Conservation (phyloP, 2,329 filamentous ascomycete species). For the Botrytis tulipae region DNA sequence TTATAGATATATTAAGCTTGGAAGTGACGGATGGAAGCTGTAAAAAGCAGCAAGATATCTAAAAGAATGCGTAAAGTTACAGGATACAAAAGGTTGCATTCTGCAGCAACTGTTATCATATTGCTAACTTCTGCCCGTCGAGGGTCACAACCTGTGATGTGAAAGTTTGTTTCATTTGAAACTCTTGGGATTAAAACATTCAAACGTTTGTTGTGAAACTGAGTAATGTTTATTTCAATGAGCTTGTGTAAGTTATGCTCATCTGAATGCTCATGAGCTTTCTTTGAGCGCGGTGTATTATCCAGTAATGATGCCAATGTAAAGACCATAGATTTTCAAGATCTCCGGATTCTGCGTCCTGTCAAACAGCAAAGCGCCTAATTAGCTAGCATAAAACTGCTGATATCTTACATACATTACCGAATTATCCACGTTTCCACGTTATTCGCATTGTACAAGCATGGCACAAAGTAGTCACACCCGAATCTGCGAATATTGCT, state of each 20-base stretch:
- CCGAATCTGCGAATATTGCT: not conserved
- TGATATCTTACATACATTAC: not conserved
- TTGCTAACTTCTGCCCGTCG: not conserved
- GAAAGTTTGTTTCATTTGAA: too few relatives aligned
- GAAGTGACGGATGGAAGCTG: not conserved
- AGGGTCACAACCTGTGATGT: not conserved
- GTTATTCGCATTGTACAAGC: not conserved
- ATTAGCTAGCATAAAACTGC: accelerated
- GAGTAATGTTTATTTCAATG: not conserved
- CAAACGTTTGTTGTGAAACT: accelerated
- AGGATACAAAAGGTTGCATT: not conserved
- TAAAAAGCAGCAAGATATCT: not conserved
- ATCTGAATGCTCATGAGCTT: not conserved
- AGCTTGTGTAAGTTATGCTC: not conserved
- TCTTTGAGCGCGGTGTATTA: not conserved
- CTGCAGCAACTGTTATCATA: not conserved
- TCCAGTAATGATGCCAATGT: not conserved
- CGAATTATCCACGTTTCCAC: not conserved
- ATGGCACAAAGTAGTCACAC: not conserved
- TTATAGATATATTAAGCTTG: not conserved
- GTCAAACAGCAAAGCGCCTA: too few relatives aligned
- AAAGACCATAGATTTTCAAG: not conserved
- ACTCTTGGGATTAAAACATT: not conserved
- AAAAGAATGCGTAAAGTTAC: too few relatives aligned
- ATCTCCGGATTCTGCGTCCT: not conserved